These are phyloP conservation scores for Physcomitrellopsis africana DNA, from an alignment of 225 moss, liverwort and hornwort genomes.

Conservation along the genomic window DNA sequence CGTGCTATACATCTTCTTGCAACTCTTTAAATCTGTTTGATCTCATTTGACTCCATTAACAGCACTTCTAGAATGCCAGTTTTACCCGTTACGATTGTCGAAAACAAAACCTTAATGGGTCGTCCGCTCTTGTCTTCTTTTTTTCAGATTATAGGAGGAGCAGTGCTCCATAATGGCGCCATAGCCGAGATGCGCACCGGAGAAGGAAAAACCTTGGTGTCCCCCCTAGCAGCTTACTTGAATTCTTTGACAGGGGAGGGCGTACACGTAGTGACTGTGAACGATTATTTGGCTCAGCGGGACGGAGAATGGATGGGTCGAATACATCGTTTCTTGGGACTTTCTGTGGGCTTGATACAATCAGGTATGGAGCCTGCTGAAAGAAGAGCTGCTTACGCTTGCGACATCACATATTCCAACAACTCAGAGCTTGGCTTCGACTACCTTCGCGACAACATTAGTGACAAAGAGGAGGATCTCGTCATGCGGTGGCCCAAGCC, in stretches of 20 bases:
- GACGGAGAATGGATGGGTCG: slow-evolving; percentile 99
- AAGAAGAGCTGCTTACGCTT: slow-evolving; percentile 88
- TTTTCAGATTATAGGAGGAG: slow-evolving; percentile 88
- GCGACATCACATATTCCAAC: slow-evolving; percentile 97
- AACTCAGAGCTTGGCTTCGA: slow-evolving; percentile 98
- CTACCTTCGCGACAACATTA: slow-evolving; percentile 95
- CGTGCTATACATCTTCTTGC: neutral
- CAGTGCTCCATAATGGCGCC: slow-evolving; percentile 95
- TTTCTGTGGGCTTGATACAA: slow-evolving; percentile 93
- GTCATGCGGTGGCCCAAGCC: slow-evolving; percentile 99
- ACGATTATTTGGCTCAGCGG: slow-evolving; percentile 91
- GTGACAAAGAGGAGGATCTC: slow-evolving; percentile 92
- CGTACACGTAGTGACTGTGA: slow-evolving; percentile 96
- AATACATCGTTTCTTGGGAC: slow-evolving; percentile 92
- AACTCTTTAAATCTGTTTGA: neutral
- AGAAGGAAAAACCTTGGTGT: slow-evolving; percentile 96
- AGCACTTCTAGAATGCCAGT: neutral
- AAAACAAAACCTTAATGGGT: neutral
- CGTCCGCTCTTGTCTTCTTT: neutral
- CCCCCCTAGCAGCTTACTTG: slow-evolving; percentile 94
- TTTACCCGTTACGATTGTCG: neutral
- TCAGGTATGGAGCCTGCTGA: slow-evolving; percentile 69
- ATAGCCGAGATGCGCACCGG: slow-evolving; percentile 99
- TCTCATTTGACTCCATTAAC: neutral
- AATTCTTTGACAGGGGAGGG: slow-evolving; percentile 89